Percentiles rank a stretch among this genome's conserved stretches.
Evolutionary conservation across 108 stramenopile species (phyloP).

Genomic region (Seminavis robusta): DNA sequence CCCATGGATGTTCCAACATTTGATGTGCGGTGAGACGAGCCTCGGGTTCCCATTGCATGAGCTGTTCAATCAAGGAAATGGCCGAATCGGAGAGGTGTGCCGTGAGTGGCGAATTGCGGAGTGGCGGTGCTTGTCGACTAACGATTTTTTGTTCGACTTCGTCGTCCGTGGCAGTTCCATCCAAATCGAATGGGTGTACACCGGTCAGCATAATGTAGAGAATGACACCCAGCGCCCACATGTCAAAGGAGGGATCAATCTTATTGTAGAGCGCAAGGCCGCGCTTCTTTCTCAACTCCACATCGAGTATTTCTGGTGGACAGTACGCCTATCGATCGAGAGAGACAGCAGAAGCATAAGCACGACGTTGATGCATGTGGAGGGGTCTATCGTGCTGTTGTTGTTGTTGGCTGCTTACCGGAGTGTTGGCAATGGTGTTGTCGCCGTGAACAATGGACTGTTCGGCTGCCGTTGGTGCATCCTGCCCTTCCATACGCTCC

Average conservation of each 20-base stretch:
- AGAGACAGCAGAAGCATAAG: too few species aligned
- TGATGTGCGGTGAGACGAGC: constrained; percentile 66
- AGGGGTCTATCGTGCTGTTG: too few species aligned
- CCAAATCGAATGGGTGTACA: constrained; percentile 84
- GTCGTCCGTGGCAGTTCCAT: constrained; percentile 68
- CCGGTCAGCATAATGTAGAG: constrained; percentile 92
- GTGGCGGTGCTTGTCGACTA: constrained; percentile 3
- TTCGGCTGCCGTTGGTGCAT: constrained; percentile 10
- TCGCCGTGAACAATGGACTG: constrained; percentile 6
- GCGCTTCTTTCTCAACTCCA: constrained; percentile 3
- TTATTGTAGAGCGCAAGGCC: constrained; percentile 10
- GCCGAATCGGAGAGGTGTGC: constrained; percentile 56
- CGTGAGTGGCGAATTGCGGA: constrained; percentile 28
- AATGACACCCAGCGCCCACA: constrained; percentile 88
- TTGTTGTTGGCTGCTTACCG: too few species aligned
- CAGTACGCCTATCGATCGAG: constrained; percentile 81
- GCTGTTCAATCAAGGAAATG: constrained; percentile 40
- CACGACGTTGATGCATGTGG: too few species aligned
- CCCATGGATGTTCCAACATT: constrained; percentile 91
- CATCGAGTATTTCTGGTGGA: constrained; percentile 62
- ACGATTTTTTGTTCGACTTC: constrained; percentile 62
- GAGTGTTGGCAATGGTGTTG: constrained; percentile 5
- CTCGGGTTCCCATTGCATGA: constrained; percentile 61
- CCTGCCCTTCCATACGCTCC: too few species aligned
- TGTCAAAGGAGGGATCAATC: constrained; percentile 40